Evolutionary conservation across 306 rosid species (phyloP), one percentile per base, ranked within the genome.

Genomic region (Quercus engelmannii): DNA sequence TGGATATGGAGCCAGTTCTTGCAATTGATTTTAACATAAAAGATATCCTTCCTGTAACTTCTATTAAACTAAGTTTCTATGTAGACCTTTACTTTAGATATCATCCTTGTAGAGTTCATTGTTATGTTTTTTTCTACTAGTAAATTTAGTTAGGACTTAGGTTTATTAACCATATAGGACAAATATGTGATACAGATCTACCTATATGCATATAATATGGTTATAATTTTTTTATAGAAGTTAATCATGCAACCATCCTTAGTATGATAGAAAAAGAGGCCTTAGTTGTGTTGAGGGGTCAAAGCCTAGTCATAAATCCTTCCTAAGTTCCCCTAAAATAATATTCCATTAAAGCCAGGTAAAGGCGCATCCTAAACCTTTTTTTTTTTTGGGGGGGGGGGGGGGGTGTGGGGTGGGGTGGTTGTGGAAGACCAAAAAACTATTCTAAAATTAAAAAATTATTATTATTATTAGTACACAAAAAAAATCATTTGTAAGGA

Each of bases 11-110:
- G 83, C 91, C 89, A 41, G 98, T 91, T 81, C 98, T 95, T 31
- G 96, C 91, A 21, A 86, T 92, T 85, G 97, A 91, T 86, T 95
- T 91, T 84, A 84, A 92, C 80, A 92, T 91, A 80, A 92, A 84
- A 84, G 97, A 95, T 95, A 95, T 95, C 99, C 98, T 94, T 61
- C 21, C 18, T 70, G 62, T 30, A 55, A 31, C 55, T 52, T n/a
- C 21, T 33, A 33, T 73, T 56, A 52, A 28, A 46, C 49, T 67
- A 35, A 12, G 43, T 62, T 51, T 12, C 63, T 35, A 13, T 56
- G 52, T 33, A 43, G 18, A 56, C 14, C 23, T 11, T 25, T 38
- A 43, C 41, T 57, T 55, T 23, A 54, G 52, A 59, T 59, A n/a
- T 82, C 21, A 26, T 73, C 49, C 19, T 61, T 4, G 31, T 61